Evolutionary conservation across 169 alveolate genomes (phyloP).

Genomic region (Eimeria acervulina): DNA sequence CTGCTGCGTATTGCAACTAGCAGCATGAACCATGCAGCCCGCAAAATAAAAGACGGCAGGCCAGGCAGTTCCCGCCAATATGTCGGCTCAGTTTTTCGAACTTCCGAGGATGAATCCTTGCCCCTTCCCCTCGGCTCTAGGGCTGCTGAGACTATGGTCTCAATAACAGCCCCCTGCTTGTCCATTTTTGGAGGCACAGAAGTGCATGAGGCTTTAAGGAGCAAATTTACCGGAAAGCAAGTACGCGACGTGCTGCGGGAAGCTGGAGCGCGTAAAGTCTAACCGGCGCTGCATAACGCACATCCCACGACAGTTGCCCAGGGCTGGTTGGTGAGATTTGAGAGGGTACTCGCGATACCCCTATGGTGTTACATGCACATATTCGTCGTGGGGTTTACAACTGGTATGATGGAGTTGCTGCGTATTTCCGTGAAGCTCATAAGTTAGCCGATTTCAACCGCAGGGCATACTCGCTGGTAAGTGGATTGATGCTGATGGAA

Average conservation of each 20-base stretch:
- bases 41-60: background rate
- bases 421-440: no score
- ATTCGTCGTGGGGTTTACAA: no score
- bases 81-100: background rate
- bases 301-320: no score
- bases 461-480: no score
- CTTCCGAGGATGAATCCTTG: background rate
- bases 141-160: background rate
- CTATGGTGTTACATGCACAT: no score
- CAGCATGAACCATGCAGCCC: background rate
- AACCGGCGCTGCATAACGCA: background rate
- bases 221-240: background rate
- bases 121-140: background rate
- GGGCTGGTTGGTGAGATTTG: no score
- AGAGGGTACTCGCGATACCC: no score
- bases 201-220: background rate
- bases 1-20: background rate
- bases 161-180: background rate
- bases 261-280: background rate
- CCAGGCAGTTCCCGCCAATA: background rate
- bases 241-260: background rate
- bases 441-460: no score
- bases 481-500: no score
- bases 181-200: background rate
- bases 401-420: no score